Conservation (phyloP, 2,329 filamentous ascomycete genomes). For the Fusarium sororula region DNA sequence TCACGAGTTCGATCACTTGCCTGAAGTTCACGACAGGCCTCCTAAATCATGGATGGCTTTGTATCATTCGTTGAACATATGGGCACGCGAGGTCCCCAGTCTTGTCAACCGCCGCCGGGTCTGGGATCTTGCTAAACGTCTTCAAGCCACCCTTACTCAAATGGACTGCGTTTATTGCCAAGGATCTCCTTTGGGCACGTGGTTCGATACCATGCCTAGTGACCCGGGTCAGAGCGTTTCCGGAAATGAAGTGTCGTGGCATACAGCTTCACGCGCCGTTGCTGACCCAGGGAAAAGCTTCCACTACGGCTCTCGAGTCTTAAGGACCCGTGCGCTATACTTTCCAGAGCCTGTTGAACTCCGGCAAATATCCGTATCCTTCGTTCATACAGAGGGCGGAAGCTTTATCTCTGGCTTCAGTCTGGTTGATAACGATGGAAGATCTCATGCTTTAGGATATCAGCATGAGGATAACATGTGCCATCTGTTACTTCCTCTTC, state of each 20-base stretch:
- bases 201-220: not conserved
- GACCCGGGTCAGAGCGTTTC: accelerated
- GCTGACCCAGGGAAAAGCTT: accelerated
- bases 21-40: not conserved
- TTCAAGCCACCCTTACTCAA: not conserved
- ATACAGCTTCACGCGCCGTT: not conserved
- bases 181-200: not conserved
- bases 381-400: not conserved
- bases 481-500: not conserved
- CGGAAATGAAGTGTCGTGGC: not conserved
- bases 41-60: conserved; percentile 15
- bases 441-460: not conserved
- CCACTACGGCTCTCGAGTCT: not conserved
- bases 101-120: conserved; percentile 17
- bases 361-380: conserved; percentile 4
- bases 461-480: not conserved
- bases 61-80: not conserved
- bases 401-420: conserved; percentile 9
- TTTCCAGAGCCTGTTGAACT: not conserved
- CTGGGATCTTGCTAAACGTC: not conserved
- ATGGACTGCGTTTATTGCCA: not conserved
- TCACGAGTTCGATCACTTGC: conserved; percentile 13
- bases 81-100: not conserved
- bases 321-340: not conserved
- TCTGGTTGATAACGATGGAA: not conserved